phyloP scores from a whole-genome alignment of 164 flowering plant genomes.

The Platanus orientalis region DNA sequence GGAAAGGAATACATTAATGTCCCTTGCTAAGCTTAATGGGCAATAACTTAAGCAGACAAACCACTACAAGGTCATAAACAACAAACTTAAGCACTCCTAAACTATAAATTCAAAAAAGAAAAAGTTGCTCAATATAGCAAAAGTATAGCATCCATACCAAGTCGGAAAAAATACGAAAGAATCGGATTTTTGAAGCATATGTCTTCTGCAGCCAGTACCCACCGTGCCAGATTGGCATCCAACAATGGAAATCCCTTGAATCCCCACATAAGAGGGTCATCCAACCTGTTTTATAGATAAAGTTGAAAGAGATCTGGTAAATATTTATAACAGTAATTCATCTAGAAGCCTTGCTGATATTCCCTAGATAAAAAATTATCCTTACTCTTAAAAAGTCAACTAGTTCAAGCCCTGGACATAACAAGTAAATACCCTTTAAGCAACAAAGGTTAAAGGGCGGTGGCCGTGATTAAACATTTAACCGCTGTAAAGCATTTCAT shows the following conservation, averaged over 20 bases:
- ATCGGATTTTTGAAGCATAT: slow-evolving; percentile 77
- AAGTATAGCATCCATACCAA: slow-evolving; percentile 52
- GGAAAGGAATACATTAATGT: too few relatives aligned
- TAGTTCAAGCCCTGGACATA: too few relatives aligned
- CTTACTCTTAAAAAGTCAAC: too few relatives aligned
- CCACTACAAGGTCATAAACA: too few relatives aligned
- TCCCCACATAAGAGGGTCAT: slow-evolving; percentile 96
- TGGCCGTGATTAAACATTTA: too few relatives aligned
- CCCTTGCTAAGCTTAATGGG: too few relatives aligned
- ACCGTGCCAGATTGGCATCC: slow-evolving; percentile 59
- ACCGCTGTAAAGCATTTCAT: too few relatives aligned
- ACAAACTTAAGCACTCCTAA: not conserved
- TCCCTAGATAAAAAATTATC: too few relatives aligned
- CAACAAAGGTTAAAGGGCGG: too few relatives aligned
- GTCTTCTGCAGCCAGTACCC: slow-evolving; percentile 96
- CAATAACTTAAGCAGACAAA: too few relatives aligned
- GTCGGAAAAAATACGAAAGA: slow-evolving; percentile 65
- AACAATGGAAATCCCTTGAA: slow-evolving; percentile 68
- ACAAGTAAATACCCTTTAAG: too few relatives aligned
- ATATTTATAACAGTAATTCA: not conserved
- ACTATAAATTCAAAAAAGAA: not conserved
- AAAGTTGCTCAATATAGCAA: not conserved
- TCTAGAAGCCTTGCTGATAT: not conserved
- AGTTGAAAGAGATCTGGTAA: not conserved
- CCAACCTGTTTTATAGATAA: slow-evolving; percentile 45